Base-by-base conservation (phyloP, 164 flowering plant species). In the Paratinospora sagittata region DNA sequence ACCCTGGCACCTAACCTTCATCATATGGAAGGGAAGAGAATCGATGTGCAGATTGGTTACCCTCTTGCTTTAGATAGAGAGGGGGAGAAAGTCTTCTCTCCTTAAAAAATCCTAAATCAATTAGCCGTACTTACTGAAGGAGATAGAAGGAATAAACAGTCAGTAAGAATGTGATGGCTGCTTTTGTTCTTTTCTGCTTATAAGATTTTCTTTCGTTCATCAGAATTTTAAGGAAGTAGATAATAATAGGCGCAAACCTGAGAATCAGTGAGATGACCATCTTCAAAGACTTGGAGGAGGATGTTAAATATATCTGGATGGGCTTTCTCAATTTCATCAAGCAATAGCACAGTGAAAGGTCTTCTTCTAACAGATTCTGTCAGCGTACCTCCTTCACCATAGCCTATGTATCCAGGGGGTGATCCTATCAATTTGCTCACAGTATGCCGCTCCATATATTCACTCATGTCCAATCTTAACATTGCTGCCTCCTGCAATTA, bases 301-400 rank as follows among this genome's bases (percentile, higher is more conserved):
- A 90, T 87, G 79, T 91, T 93, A 77, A 91, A 91, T 69, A 91
- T 76, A 82, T 88, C 93, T 23, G 97, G 97, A 82, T 93, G 97
- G 66, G 97, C 97, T 78, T 93, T 93, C 76, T 93, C 98, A 57
- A 93, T 89, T 80, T 93, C 98, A 77, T 93, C 98, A 43, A 93
- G 84, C 77, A 93, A 76, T 23, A 93, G 75, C 33, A 93, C 88
- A 5, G 93, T 85, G 75, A 84, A 93, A 67, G 98, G 98, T 36
- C 77, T 74, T 76, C 87, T 89, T 79, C 98, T 79, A 60, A 91
- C 84, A 62, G 98, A 93, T 83, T 93, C 98, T 0, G 97, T 91
- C 3, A 93, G 83, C 37, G 74, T 78, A 36, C 98, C 98, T 16
- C 95, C 98, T 69, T 91, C 95, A 66, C 86, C 95, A 77, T 81